Evolutionary conservation across 2,329 filamentous ascomycete genomes (phyloP).

Genomic region (Neonectria neomacrospora): DNA sequence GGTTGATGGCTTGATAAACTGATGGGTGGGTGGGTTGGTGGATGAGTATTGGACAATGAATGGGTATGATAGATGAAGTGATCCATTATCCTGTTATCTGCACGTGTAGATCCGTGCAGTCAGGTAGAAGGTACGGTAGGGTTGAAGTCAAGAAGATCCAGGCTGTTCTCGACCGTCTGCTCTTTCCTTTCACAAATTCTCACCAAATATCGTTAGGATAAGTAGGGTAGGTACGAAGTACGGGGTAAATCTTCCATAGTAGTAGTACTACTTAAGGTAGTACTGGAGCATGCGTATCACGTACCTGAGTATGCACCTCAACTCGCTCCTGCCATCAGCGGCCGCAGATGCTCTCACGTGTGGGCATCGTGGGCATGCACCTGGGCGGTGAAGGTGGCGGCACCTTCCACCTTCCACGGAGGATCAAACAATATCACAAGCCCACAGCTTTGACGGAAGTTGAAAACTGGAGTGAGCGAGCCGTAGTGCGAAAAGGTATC

Average conservation of each 20-base stretch:
- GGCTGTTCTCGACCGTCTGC: background rate
- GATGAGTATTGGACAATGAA: too few species aligned
- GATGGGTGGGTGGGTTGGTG: background rate
- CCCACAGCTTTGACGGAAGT: background rate
- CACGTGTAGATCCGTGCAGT: background rate
- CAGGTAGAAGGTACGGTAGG: too few species aligned
- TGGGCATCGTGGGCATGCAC: constrained; percentile 6
- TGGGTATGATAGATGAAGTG: too few species aligned
- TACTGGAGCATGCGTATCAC: background rate
- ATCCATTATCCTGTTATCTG: background rate
- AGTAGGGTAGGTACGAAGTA: background rate
- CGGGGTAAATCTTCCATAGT: background rate
- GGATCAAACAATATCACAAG: background rate
- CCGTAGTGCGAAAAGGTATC: background rate
- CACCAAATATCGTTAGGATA: background rate
- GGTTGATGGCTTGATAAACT: too few species aligned
- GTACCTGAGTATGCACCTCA: background rate
- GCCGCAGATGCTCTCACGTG: constrained; percentile 6
- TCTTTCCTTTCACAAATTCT: background rate
- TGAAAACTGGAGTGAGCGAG: background rate
- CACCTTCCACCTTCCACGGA: constrained; percentile 10
- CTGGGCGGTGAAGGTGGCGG: constrained; percentile 12
- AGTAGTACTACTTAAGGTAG: too few species aligned
- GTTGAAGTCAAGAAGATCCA: too few species aligned
- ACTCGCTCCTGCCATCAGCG: constrained; percentile 4